Evolutionary conservation across 1,284 basidiomycete species (phyloP), one percentile per base, ranked within the genome.

Genomic region (Paramarasmius palmivorus): DNA sequence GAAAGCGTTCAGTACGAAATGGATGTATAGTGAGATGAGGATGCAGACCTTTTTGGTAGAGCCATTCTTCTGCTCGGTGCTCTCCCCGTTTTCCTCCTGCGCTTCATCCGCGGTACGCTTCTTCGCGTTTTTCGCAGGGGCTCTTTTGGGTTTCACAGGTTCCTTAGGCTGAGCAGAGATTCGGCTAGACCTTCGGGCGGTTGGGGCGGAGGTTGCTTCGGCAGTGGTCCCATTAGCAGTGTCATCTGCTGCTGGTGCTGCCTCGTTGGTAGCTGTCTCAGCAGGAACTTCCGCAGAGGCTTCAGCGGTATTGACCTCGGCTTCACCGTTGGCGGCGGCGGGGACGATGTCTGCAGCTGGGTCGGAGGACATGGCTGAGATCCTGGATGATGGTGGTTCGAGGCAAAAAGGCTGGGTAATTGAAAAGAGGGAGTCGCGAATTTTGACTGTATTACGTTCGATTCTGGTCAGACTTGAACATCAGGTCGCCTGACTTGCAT

Each of bases 111-210:
- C 68, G 35, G 64, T 54, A 42, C 70, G 60, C 56, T 79, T 80
- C 57, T 73, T 77, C 37, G 66, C 50, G 55, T 63, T 61, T 50
- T 64, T 69, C 29, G 62, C 66, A 29, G 65, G 53, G 61, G 65
- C 59, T 51, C 61, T 23, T 50, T 52, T 34, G 61, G 61, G 59
- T 62, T 69, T 44, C 58, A 54, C 52, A 62, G 60, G 56, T 36
- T 65, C 70, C 41, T 67, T 63, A 44, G 74, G 68, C 34, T 72
- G 71, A 3, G 76, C 62, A 4, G 77, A 74, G 47, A 82, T 73
- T 42, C 80, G 68, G 17, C 71, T 71, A 10, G 80, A 82, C 51
- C 80, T 73, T 54, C 80, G 69, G 8, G 76, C 77, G 39, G 67
- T 57, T 25, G 69, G 69, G 9, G 60, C 59, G 6, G 60, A 63